Conservation (phyloP, 257 asterid species). For the Primulina eburnea region DNA sequence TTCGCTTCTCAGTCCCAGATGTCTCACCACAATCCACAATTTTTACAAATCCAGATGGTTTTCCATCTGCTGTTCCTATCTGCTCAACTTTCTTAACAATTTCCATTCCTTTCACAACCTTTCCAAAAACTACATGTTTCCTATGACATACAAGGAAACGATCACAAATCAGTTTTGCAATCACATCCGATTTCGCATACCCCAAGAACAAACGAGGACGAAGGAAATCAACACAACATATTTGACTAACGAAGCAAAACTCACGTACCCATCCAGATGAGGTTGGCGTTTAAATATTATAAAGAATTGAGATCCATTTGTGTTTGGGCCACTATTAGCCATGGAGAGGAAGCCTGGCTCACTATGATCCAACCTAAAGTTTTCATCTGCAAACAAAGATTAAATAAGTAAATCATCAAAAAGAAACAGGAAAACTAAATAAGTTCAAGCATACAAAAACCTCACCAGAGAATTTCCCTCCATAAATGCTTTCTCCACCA, state of each 20-base stretch:
- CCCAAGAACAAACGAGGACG: constrained; percentile 11
- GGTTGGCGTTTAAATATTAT: constrained; percentile 79
- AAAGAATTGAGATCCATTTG: constrained; percentile 98
- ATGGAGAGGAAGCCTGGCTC: constrained; percentile 88
- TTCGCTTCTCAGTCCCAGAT: constrained; percentile 35
- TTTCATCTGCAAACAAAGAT: constrained; percentile 63
- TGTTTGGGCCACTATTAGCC: constrained; percentile 95
- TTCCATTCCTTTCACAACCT: constrained; percentile 88
- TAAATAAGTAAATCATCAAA: neutral
- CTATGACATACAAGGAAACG: constrained; percentile 44
- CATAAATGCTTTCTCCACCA: constrained; percentile 98
- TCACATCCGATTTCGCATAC: constrained; percentile 15
- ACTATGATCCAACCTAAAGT: constrained; percentile 69
- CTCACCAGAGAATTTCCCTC: constrained; percentile 91
- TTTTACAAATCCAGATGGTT: constrained; percentile 58
- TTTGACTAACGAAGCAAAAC: constrained; percentile 20
- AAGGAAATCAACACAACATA: neutral
- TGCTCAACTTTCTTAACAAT: constrained; percentile 76
- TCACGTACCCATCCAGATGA: constrained; percentile 92
- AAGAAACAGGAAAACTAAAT: neutral
- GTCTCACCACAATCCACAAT: constrained; percentile 77
- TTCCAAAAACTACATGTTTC: constrained; percentile 96
- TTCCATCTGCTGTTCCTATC: constrained; percentile 71
- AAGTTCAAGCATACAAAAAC: constrained; percentile 17
- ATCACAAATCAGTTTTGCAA: constrained; percentile 2